Conservation (phyloP, 805 yeast species). For the Yarrowia deformans region DNA sequence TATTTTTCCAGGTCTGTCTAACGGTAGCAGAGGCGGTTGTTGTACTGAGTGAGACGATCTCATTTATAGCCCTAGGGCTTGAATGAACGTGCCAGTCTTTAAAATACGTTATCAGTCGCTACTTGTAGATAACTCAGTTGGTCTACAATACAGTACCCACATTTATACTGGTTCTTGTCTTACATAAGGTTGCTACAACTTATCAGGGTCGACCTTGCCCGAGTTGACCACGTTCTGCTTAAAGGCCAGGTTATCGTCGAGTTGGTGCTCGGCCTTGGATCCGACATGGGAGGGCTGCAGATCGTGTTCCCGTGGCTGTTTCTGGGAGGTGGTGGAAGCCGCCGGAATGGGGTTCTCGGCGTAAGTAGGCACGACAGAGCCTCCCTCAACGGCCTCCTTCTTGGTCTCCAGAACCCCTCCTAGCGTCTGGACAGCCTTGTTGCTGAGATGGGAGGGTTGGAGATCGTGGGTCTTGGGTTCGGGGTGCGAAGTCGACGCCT, state of each 20-base stretch:
- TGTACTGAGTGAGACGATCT: too few relatives aligned
- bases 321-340: constrained; percentile 8
- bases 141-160: too few relatives aligned
- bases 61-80: too few relatives aligned
- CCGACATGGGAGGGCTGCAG: constrained; percentile 29
- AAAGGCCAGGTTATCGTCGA: constrained; percentile 19
- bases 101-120: too few relatives aligned
- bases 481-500: constrained; percentile 11
- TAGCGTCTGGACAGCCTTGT: constrained; percentile 49
- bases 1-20: too few relatives aligned
- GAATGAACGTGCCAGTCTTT: too few relatives aligned
- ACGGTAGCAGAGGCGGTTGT: too few relatives aligned
- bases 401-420: constrained; percentile 77
- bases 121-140: too few relatives aligned
- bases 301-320: constrained; percentile 9
- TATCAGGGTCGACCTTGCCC: constrained; percentile 8
- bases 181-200: too few relatives aligned
- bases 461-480: constrained; percentile 21
- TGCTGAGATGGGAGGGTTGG: constrained; percentile 13
- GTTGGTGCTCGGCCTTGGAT: constrained; percentile 9
- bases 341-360: constrained; percentile 24
- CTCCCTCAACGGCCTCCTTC: constrained; percentile 81
- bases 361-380: neutral
- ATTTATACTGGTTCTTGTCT: too few relatives aligned
- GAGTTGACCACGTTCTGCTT: constrained; percentile 20